Conservation (phyloP, 345 rosid species). For the Hevea brasiliensis region DNA sequence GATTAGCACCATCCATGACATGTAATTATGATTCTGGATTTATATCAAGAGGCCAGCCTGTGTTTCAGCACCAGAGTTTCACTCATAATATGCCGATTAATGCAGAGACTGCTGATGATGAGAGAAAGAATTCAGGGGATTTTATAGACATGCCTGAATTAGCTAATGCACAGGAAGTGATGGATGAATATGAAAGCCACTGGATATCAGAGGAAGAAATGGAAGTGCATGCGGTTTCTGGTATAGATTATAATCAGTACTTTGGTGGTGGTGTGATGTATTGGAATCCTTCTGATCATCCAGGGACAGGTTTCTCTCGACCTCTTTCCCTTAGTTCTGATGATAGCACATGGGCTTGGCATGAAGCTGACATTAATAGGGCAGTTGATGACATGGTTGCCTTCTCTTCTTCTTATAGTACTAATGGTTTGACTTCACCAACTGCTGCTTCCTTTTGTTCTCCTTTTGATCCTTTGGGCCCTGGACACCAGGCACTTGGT, state of each 20-base stretch:
- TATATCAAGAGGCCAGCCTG: slow-evolving; percentile 48
- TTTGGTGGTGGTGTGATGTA: slow-evolving; percentile 99
- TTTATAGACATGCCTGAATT: slow-evolving; percentile 65
- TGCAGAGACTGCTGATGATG: slow-evolving; percentile 40
- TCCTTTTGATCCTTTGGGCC: slow-evolving; percentile 75
- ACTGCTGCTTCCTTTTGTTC: slow-evolving; percentile 88
- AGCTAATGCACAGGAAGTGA: slow-evolving; percentile 46
- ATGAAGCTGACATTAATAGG: slow-evolving; percentile 93
- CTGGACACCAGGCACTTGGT: slow-evolving; percentile 82
- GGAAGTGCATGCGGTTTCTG: slow-evolving; percentile 81
- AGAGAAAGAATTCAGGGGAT: slow-evolving; percentile 54
- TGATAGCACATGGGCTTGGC: slow-evolving; percentile 98
- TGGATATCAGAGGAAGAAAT: slow-evolving; percentile 93
- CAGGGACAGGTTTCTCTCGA: slow-evolving; percentile 83
- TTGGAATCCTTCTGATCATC: slow-evolving; percentile 91
- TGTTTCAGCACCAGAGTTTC: slow-evolving; percentile 53
- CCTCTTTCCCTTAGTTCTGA: slow-evolving; percentile 98
- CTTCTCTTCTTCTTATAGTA: slow-evolving; percentile 84
- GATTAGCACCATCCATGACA: slow-evolving; percentile 60
- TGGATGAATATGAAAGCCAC: slow-evolving; percentile 74
- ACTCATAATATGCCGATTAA: slow-evolving; percentile 44
- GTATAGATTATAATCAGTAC: slow-evolving; percentile 83
- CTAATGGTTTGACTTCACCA: slow-evolving; percentile 93
- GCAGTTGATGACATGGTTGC: slow-evolving; percentile 98
- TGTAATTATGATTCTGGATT: slow-evolving; percentile 76